phyloP scores from a whole-genome alignment of 2,329 filamentous ascomycete species.

The Ophiostoma sp. region DNA sequence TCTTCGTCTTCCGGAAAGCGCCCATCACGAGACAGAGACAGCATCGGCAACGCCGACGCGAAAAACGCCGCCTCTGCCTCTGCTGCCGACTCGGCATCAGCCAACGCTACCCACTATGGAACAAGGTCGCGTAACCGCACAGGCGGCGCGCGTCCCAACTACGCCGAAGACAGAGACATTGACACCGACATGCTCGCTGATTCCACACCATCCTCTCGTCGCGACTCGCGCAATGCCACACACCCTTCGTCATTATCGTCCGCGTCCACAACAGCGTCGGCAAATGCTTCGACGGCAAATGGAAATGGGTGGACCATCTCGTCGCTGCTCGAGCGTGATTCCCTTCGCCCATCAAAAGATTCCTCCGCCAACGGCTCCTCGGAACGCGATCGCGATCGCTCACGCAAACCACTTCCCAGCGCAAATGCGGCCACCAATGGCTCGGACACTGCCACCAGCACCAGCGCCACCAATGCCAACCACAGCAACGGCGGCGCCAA shows the following conservation, averaged over 20 bases:
- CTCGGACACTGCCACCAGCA: constrained; percentile 18
- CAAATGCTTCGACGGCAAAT: neutral
- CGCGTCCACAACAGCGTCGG: constrained; percentile 1
- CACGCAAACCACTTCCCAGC: constrained; percentile 27
- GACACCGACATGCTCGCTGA: constrained; percentile 68
- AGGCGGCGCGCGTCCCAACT: constrained; percentile 77
- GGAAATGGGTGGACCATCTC: constrained; percentile 13
- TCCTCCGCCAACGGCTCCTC: constrained; percentile 11
- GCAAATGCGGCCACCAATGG: constrained; percentile 29
- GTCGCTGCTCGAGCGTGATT: constrained; percentile 22
- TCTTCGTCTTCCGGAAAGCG: constrained; percentile 43
- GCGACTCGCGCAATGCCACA: constrained; percentile 36
- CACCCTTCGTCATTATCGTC: constrained; percentile 26
- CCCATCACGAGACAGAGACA: constrained; percentile 46
- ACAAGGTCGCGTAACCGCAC: constrained; percentile 89
- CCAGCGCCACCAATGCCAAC: constrained; percentile 19
- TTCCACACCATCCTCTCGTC: constrained; percentile 34
- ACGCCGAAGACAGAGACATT: constrained; percentile 87
- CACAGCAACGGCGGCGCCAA: constrained; percentile 27
- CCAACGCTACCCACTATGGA: constrained; percentile 68
- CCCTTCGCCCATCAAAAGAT: constrained; percentile 23
- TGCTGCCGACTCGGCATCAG: constrained; percentile 14
- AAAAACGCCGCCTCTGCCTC: constrained; percentile 8
- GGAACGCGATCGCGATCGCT: constrained; percentile 16
- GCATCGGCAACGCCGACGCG: constrained; percentile 2